A percentile compares a stretch with the other conserved stretches of the same genome.
phyloP scores from a whole-genome alignment of 345 rosid species.

The Laguncularia racemosa region DNA sequence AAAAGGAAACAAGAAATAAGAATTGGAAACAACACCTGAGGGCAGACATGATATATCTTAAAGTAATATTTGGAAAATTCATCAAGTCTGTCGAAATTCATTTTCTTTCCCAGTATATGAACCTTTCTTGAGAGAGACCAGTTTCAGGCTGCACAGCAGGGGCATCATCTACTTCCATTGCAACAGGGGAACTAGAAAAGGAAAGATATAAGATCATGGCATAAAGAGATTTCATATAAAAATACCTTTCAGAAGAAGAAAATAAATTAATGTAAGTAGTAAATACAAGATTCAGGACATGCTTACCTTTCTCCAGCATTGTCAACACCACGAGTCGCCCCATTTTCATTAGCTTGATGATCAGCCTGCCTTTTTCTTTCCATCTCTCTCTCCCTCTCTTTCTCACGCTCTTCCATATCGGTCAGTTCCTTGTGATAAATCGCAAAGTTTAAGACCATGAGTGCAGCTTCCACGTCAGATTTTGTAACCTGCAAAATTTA shows the following conservation, averaged over 20 bases:
- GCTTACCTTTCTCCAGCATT: constrained; percentile 45
- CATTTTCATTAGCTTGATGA: constrained; percentile 18
- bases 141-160: constrained; percentile 39
- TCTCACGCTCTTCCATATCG: constrained; percentile 95
- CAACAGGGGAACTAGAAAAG: constrained; percentile 25
- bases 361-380: constrained; percentile 44
- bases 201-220: background rate
- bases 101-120: background rate
- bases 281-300: background rate
- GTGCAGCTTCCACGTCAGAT: constrained; percentile 84
- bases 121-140: constrained; percentile 59
- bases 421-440: constrained; percentile 92
- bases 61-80: background rate
- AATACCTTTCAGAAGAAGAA: background rate
- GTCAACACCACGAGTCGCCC: constrained; percentile 13
- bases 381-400: constrained; percentile 62
- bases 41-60: background rate
- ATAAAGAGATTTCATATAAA: background rate
- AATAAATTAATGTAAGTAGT: background rate
- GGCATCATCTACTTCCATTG: constrained; percentile 84
- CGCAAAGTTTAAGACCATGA: constrained; percentile 85
- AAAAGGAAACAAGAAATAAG: constrained; percentile 1
- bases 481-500: constrained; percentile 46
- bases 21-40: background rate
- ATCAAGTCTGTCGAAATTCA: too few species aligned